Evolutionary conservation across 2,329 filamentous ascomycete genomes (phyloP), one percentile per base, ranked within the genome.

Genomic region (Sporothrix inflata): DNA sequence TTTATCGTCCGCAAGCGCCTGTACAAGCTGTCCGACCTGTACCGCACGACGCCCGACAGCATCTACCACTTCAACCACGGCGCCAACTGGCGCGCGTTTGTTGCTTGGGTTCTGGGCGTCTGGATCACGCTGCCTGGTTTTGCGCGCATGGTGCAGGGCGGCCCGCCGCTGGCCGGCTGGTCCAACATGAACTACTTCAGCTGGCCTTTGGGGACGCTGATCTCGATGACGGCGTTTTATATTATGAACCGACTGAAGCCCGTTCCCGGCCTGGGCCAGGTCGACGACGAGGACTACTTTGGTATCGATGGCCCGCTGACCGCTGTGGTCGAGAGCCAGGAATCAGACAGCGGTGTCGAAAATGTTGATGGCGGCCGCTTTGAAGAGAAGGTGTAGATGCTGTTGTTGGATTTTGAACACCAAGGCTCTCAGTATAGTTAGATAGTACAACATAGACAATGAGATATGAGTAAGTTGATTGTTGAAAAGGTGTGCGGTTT

Each of bases 31-130:
- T 81, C 76, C 27, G 72, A 71, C 38, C 70, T 73, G 24, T 73
- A 73, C 66, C 69, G 70, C 57, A 51, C 53, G 8, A 51, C 34
- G 21, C 45, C 71, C 21, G 72, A 73, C 45, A 68, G 72, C 57
- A 71, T 73, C 55, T 73, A 73, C 66, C 71, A 69, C 51, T 73
- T 63, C 57, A 60, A 1, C 34, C 65, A 55, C 27, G 72, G 72
- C 9, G 53, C 68, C 51, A 73, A 73, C 65, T 55, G 40, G 65
- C 72, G 72, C n/a, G 65, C 69, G 7, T 60, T 71, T 60, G 66
- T 24, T 79, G 79, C 82, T 3, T 85, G 83, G 83, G 75, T 82
- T 1, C 81, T 80, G 71, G 83, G 83, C 1, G 84, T 82, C 78
- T 14, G 83, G 69, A 63, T 71, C 38, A 60, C 55, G 3, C 45